Evolutionary conservation across 129 eudicot genomes (phyloP).

Genomic region (Centaurea solstitialis): DNA sequence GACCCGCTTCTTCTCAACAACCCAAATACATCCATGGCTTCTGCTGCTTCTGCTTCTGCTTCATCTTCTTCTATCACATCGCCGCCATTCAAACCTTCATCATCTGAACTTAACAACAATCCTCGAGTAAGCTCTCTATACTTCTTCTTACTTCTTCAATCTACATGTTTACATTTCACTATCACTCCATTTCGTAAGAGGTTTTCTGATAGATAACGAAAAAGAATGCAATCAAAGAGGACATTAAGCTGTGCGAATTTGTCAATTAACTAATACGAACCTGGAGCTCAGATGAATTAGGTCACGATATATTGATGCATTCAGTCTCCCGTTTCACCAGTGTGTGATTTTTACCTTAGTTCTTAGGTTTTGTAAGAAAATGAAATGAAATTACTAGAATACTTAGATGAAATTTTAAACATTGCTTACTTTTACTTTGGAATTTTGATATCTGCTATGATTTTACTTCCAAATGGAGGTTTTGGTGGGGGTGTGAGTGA

Average conservation of each 20-base stretch:
- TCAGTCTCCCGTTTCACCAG: not conserved
- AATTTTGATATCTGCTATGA: not conserved
- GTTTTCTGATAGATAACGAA: not conserved
- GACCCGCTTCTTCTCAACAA: constrained; percentile 24
- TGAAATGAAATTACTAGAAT: not conserved
- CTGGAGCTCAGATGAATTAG: not conserved
- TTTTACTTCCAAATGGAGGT: not conserved
- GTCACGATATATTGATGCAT: not conserved
- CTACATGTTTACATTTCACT: not conserved
- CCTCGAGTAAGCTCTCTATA: constrained; percentile 26
- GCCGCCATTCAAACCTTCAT: constrained; percentile 25
- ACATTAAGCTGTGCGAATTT: not conserved
- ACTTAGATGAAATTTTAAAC: not conserved
- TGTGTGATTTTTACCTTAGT: not conserved
- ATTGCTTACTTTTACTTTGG: not conserved
- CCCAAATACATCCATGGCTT: constrained; percentile 35
- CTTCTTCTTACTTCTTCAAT: not conserved
- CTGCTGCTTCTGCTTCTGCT: constrained; percentile 27
- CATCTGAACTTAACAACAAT: constrained; percentile 28
- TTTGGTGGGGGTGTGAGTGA: too few species aligned
- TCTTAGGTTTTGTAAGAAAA: not conserved
- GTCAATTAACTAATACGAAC: not conserved
- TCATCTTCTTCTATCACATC: constrained; percentile 47
- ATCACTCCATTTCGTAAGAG: not conserved
- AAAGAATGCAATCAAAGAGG: not conserved